Evolutionary conservation across 192 early-diverging fungal species (phyloP), one percentile per base, ranked within the genome.

Genomic region (Coemansia sp.): DNA sequence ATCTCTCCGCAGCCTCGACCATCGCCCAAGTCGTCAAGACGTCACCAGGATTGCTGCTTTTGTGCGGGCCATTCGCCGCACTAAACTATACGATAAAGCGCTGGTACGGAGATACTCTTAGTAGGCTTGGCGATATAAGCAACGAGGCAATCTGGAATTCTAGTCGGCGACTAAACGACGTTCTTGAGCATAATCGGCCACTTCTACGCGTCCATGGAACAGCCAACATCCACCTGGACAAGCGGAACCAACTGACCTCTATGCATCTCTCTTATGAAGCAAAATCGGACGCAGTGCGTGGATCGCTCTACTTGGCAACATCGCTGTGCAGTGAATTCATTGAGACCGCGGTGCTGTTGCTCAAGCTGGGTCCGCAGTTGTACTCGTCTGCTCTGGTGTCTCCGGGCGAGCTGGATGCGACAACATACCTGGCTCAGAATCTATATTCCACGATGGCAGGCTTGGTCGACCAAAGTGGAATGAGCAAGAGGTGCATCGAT

Each of bases 171-270:
- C 51, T 51, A 22, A 22, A 51, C 12, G 22, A 22, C 8, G 25
- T 29, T 29, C 8, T 51, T 51, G 20, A 24, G 2, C 51, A 27
- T 19, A 20, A 40, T 3, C 40, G 47, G 9, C 40, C 17, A 2
- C 49, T 65, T 46, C 25, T 71, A 35, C 62, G 70, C 3, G 47
- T 71, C 32, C 58, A 61, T 8, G 67, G 45, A 4, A 20, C 35
- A 12, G 49, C 46, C 12, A 19, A 58, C 17, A 38, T 11, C 11
- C 59, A 35, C 12, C 10, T 27, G 1, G 32, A 43, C 37, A 38
- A 59, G 17, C 59, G 42, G 47, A 11, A 22, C 25, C 47, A 5
- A 27, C 25, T 51, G 12, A 2, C 6, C 47, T 51, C 14, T 22
- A 51, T 51, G 24, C 19, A 15, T n/a, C 24, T 27, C 47, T 12